A percentile compares a stretch with the other conserved stretches of the same genome.
phyloP scores from a whole-genome alignment of 306 rosid species.

The Trifolium subterraneum region DNA sequence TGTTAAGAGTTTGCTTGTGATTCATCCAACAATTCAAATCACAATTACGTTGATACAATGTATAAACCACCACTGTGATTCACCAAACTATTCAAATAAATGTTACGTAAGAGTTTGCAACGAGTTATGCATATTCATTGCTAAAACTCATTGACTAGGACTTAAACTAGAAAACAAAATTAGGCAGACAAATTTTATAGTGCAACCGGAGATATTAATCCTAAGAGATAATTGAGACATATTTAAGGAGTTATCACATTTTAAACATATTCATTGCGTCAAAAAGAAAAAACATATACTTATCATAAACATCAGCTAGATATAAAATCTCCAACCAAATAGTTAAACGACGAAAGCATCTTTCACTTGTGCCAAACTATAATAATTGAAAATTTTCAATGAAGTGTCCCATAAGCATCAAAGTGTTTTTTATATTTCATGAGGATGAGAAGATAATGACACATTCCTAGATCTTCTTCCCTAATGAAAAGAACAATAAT shows the following conservation, averaged over 20 bases:
- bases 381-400: background rate
- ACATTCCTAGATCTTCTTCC: too few relatives aligned
- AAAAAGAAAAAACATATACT: background rate
- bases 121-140: background rate
- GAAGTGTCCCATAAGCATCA: background rate
- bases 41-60: background rate
- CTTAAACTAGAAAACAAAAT: background rate
- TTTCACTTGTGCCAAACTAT: too few relatives aligned
- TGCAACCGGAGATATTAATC: background rate
- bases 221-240: background rate
- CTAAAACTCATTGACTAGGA: background rate
- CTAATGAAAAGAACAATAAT: background rate
- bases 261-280: too few relatives aligned
- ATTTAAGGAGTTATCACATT: background rate
- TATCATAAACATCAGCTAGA: background rate
- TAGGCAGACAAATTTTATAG: background rate
- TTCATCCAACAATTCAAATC: background rate
- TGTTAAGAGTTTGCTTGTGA: background rate
- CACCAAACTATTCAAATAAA: background rate
- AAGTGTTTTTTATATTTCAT: too few relatives aligned
- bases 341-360: background rate
- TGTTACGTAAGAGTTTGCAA: background rate
- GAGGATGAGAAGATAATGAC: too few relatives aligned
- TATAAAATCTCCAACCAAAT: background rate
- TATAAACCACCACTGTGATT: background rate